Base-by-base conservation (phyloP, 2,329 filamentous ascomycete species). In the Exophiala aquamarina region DNA sequence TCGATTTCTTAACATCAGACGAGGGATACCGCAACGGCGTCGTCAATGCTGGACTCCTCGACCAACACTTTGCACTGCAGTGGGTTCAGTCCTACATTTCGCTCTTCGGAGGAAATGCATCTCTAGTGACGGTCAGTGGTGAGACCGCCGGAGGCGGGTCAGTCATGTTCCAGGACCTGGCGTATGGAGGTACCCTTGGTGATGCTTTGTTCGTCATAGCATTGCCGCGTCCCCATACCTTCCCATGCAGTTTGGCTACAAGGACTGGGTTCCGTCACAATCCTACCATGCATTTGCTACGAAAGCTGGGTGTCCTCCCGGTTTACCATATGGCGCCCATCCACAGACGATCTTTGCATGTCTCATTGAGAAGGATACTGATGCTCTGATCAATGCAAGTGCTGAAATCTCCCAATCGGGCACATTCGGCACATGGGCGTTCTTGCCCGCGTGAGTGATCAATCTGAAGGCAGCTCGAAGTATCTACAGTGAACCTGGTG, bases 11-110 rank as follows among this genome's bases (percentile, higher is more conserved):
- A 60, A 76, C 80, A 0, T 75, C 80, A 4, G 73, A 80, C 31
- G 68, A 75, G 21, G 70, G 86, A 8, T 71, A 73, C 29, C 60
- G 67, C 4, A 67, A 80, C 53, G 82, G 82, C 1, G 72, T 76
- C 39, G 69, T 85, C 7, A 87, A 87, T 58, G 79, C 69, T 2
- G 84, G 84, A 0, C 63, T 87, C 6, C 68, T 84, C 2, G 83
- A 87, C 56, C 82, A 86, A 64, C 71, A 81, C 14, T 72, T 77
- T 19, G 68, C 78, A 2, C 62, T 87, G 36, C 61, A 76, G 40
- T 87, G 84, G 84, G 74, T 85, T 0, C 72, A 80, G 57, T 66
- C 74, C 28, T 69, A 87, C 49, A 84, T 87, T 33, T 49, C 48
- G 4, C 48, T 57, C 63, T 83, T 83, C 50, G 78, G 68, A 65